Conservation (phyloP, 805 yeast genomes). For the Saccharomycopsis selenospora region DNA sequence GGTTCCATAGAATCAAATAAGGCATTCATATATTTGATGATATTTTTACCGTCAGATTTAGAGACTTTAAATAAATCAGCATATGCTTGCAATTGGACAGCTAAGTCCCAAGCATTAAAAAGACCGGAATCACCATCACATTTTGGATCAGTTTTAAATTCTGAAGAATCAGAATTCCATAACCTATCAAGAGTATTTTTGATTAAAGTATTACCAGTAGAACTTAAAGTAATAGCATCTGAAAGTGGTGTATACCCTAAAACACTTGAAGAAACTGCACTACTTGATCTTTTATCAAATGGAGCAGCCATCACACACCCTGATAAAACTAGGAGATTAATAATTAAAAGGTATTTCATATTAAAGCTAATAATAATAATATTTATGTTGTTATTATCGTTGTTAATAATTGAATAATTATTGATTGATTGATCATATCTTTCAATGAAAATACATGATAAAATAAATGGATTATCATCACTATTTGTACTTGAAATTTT, state of each 20-base stretch:
- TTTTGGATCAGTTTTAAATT: background rate
- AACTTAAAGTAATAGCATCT: background rate
- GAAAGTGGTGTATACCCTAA: background rate
- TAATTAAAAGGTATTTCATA: no score
- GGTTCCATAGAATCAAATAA: background rate
- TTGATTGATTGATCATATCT: no score
- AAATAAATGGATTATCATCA: no score
- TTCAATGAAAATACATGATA: no score
- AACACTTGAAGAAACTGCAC: background rate
- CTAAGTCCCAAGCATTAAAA: conserved; percentile 51
- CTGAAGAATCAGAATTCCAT: background rate
- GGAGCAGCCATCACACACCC: no score
- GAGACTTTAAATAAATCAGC: conserved; percentile 35
- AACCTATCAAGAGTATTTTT: background rate
- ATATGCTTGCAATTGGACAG: conserved; percentile 59
- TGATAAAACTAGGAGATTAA: no score
- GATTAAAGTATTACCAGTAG: background rate
- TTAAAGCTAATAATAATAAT: no score
- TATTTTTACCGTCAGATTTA: background rate
- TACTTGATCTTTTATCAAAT: background rate
- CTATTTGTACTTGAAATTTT: no score
- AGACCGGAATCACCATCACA: background rate
- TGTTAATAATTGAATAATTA: no score
- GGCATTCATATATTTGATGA: background rate
- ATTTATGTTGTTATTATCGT: no score